phyloP scores from a whole-genome alignment of 768 basidiomycete species.

The Trametes punicea region DNA sequence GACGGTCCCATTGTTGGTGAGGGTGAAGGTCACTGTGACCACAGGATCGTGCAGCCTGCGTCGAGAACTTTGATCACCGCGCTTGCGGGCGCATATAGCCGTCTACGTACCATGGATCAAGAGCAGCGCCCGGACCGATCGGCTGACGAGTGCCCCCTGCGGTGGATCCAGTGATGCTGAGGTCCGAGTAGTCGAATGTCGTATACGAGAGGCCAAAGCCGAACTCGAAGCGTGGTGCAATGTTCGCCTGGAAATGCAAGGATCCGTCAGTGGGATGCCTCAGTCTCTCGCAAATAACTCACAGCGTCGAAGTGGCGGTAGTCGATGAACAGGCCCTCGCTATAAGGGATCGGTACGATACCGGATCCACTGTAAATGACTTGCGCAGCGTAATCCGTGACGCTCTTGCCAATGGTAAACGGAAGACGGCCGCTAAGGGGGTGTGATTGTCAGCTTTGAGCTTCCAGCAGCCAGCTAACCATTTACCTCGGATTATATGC shows the following conservation, averaged over 20 bases:
- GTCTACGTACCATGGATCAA: slow-evolving; percentile 19
- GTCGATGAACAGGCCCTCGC: slow-evolving; percentile 42
- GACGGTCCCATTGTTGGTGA: slow-evolving; percentile 36
- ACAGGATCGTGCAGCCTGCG: slow-evolving; percentile 29
- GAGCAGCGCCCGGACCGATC: slow-evolving; percentile 15
- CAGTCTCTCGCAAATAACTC: not conserved
- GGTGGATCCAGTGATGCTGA: slow-evolving; percentile 42
- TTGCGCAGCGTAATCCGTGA: slow-evolving; percentile 49
- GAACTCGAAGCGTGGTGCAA: slow-evolving; percentile 80
- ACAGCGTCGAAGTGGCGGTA: slow-evolving; percentile 41
- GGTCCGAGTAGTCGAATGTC: slow-evolving; percentile 62
- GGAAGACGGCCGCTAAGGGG: slow-evolving; percentile 55
- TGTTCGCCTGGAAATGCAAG: slow-evolving; percentile 49
- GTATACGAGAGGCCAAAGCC: slow-evolving; percentile 89
- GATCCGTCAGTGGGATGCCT: not conserved
- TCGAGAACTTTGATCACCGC: not conserved
- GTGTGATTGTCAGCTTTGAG: not conserved
- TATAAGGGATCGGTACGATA: slow-evolving; percentile 55
- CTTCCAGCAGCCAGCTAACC: not conserved
- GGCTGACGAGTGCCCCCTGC: slow-evolving; percentile 21
- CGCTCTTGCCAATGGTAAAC: slow-evolving; percentile 65
- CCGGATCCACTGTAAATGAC: slow-evolving; percentile 29
- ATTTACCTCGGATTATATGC: slow-evolving; percentile 58
- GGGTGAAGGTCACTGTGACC: slow-evolving; percentile 32
- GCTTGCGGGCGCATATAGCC: not conserved